Evolutionary conservation across 2,329 filamentous ascomycete species (phyloP), one percentile per base, ranked within the genome.

Genomic region (Hypoxylon sp.): DNA sequence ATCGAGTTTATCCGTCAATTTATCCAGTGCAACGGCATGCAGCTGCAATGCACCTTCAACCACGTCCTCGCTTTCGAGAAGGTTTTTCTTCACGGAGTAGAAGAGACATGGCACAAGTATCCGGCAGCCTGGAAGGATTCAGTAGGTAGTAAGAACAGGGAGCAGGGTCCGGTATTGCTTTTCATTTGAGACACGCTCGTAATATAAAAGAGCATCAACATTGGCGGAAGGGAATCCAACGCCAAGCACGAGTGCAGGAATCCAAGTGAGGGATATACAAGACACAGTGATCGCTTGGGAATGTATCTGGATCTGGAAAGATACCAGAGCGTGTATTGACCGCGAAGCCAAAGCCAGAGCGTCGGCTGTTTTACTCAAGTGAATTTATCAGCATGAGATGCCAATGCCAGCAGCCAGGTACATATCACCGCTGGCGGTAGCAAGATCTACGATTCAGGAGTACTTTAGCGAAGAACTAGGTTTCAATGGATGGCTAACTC

Each of bases 1-100:
- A 24, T 64, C 15, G 66, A 64, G 54, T 70, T 70, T 68, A 70
- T 20, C 65, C 68, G 66, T 46, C 48, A 39, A 65, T 67, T 70
- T 67, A 70, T 67, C 68, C 68, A 65, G 49, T 65, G 56, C 50
- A 63, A 70, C 65, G 53, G 51, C 61, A 62, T 67, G 61, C 62
- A 68, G 65, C 56, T 70, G 65, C 56, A 63, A 60, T 65, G 59
- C 60, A 65, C 60, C 60, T 63, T 63, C 48, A 41, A 56, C 58
- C 54, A 56, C 47, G 51, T 53, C 47, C 57, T 59, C 53, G 44
- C 43, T 50, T 59, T 57, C 56, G 46, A 56, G 60, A 48, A 68
- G 47, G 46, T 54, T 22, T 49, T 43, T 54, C 17, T 49, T 43
- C 19, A 41, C 51, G 34, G 57, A 60, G 62, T 22, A 41, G 59